phyloP scores from a whole-genome alignment of 257 asterid species.

The Lycium ferocissimum region DNA sequence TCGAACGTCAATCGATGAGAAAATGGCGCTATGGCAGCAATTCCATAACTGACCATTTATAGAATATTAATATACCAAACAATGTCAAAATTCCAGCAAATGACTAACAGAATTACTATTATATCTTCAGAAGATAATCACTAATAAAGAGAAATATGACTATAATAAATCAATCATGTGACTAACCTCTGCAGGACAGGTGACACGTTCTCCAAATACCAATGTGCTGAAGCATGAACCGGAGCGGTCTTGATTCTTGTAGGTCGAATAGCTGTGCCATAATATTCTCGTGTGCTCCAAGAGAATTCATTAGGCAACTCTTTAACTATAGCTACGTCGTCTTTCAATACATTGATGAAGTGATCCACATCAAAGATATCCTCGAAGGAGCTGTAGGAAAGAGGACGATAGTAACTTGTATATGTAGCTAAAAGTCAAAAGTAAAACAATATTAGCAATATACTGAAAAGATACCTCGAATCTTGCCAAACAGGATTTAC shows the following conservation, averaged over 20 bases:
- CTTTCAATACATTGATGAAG: slow-evolving; percentile 83
- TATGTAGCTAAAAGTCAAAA: neutral
- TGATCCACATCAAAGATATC: slow-evolving; percentile 98
- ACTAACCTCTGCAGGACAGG: slow-evolving; percentile 85
- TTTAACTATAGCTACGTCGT: slow-evolving; percentile 73
- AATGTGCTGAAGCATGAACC: slow-evolving; percentile 93
- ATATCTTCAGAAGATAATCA: neutral
- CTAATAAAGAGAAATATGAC: neutral
- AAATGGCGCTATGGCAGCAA: slow-evolving; percentile 96
- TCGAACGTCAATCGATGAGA: slow-evolving; percentile 93
- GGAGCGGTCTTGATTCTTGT: slow-evolving; percentile 93
- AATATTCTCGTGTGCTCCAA: slow-evolving; percentile 98
- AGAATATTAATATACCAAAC: slow-evolving; percentile 13
- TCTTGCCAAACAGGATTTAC: slow-evolving; percentile 97
- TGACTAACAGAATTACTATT: neutral
- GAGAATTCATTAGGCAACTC: slow-evolving; percentile 87
- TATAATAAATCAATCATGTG: neutral
- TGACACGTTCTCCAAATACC: slow-evolving; percentile 87
- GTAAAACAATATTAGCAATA: neutral
- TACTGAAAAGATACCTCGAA: slow-evolving; percentile 65
- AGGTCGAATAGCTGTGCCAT: slow-evolving; percentile 86
- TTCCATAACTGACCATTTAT: slow-evolving; percentile 71
- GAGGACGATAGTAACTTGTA: slow-evolving; percentile 19
- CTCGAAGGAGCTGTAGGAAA: slow-evolving; percentile 69
- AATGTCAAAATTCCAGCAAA: slow-evolving; percentile 14